Percentiles rank a stretch among this genome's conserved stretches.
Evolutionary conservation across 306 rosid species (phyloP).

Genomic region (Rosa persica): DNA sequence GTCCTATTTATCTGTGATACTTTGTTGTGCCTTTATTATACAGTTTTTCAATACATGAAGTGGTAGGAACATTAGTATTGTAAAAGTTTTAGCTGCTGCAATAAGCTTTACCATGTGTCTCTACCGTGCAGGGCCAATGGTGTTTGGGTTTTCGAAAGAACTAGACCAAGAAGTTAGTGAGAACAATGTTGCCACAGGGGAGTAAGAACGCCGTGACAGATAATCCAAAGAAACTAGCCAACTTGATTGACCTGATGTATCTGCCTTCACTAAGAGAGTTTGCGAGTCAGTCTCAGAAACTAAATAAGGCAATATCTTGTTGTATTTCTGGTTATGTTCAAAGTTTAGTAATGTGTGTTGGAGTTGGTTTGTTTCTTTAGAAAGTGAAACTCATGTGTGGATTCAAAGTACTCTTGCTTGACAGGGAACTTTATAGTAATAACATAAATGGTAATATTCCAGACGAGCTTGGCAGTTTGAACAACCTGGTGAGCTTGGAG

Average conservation of each 20-base stretch:
- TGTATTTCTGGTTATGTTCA: too few relatives aligned
- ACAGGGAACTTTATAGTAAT: too few relatives aligned
- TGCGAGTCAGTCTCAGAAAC: slow-evolving; percentile 69
- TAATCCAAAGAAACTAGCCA: slow-evolving; percentile 88
- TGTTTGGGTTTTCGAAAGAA: slow-evolving; percentile 9
- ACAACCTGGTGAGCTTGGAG: too few relatives aligned
- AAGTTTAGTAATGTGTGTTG: too few relatives aligned
- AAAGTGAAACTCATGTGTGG: too few relatives aligned
- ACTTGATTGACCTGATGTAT: slow-evolving; percentile 83
- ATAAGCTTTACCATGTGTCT: neutral
- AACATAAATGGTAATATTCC: too few relatives aligned
- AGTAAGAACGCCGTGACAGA: slow-evolving; percentile 59
- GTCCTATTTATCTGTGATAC: neutral
- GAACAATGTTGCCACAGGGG: slow-evolving; percentile 61
- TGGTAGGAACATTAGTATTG: neutral
- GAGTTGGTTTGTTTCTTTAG: too few relatives aligned
- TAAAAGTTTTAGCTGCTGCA: neutral
- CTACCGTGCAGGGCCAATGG: neutral
- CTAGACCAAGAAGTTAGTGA: neutral
- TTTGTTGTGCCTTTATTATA: neutral
- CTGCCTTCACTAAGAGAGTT: slow-evolving; percentile 81
- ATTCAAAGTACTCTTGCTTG: too few relatives aligned
- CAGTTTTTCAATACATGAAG: neutral
- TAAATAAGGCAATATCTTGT: too few relatives aligned
- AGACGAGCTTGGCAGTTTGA: too few relatives aligned